Percentiles rank a stretch among this genome's conserved stretches.
phyloP scores from a whole-genome alignment of 257 asterid species.

The Mentha longifolia region DNA sequence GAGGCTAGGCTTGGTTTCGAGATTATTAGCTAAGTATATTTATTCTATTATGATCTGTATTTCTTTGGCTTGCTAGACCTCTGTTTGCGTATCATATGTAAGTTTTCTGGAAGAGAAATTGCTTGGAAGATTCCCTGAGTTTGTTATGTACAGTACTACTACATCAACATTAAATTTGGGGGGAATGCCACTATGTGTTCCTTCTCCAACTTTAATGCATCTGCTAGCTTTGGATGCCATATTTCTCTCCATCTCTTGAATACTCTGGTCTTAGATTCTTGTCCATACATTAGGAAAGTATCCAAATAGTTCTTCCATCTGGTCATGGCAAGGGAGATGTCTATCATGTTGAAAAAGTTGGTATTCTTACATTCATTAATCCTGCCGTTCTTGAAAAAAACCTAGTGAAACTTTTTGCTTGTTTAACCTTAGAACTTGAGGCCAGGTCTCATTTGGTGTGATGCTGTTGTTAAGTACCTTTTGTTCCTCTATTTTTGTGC shows the following conservation, averaged over 20 bases:
- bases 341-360: neutral
- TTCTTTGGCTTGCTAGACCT: conserved; percentile 4
- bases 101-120: neutral
- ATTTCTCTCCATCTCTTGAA: neutral
- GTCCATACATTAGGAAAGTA: conserved; percentile 5
- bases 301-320: neutral
- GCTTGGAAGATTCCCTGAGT: neutral
- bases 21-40: neutral
- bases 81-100: neutral
- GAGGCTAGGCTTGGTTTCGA: conserved; percentile 4
- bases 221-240: conserved; percentile 2
- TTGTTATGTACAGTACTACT: neutral
- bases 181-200: neutral
- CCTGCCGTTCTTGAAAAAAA: neutral
- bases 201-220: neutral
- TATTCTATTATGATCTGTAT: neutral
- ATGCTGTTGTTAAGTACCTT: conserved; percentile 18
- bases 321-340: conserved; percentile 9
- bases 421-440: conserved; percentile 19
- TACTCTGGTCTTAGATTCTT: conserved; percentile 15
- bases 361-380: neutral
- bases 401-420: conserved; percentile 1
- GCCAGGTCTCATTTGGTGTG: conserved; percentile 1
- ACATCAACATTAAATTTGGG: neutral
- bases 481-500: conserved; percentile 11